Evolutionary conservation across 345 rosid species (phyloP).

Genomic region (Brassica napus): DNA sequence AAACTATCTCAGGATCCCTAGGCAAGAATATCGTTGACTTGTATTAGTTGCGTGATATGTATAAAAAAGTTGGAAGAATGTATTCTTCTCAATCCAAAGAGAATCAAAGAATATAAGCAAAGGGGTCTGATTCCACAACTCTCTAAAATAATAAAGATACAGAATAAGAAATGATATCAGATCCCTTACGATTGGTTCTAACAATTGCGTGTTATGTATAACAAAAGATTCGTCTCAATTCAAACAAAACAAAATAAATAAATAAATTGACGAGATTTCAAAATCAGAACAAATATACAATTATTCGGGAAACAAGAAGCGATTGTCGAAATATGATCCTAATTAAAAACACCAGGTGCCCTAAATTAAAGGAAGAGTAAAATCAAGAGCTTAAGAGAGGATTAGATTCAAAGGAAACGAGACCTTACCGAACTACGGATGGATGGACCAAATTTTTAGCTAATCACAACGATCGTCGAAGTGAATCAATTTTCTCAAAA

Average conservation of each 20-base stretch:
- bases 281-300: neutral
- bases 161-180: neutral
- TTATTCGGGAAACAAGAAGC: neutral
- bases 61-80: neutral
- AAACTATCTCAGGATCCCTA: neutral
- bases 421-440: neutral
- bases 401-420: neutral
- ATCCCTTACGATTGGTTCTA: neutral
- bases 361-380: neutral
- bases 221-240: constrained; percentile 1
- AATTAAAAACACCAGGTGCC: neutral
- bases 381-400: neutral
- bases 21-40: neutral
- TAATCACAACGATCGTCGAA: neutral
- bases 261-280: neutral
- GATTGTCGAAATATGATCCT: neutral
- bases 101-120: neutral
- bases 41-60: constrained; percentile 1
- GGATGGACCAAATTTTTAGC: neutral
- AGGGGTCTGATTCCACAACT: neutral
- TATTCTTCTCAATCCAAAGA: constrained; percentile 6
- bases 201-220: neutral
- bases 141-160: neutral
- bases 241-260: neutral
- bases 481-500: neutral